Percentiles rank a stretch among this genome's conserved stretches.
These are phyloP conservation scores for Plantago elongata DNA, from an alignment of 257 asterid genomes.

Conservation along the genomic window DNA sequence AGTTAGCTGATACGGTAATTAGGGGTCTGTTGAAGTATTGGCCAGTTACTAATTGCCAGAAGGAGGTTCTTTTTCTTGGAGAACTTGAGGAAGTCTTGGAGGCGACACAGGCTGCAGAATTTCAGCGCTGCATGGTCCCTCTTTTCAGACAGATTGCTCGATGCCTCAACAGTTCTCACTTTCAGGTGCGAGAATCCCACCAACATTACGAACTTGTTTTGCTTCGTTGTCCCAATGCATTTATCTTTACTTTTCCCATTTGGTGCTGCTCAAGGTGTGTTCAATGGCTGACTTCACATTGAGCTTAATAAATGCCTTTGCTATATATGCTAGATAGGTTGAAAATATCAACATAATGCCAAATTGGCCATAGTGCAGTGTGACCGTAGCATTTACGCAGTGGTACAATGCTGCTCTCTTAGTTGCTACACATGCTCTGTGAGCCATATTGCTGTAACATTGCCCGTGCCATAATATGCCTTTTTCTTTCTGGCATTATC, in stretches of 20 bases:
- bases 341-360: no score
- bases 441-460: no score
- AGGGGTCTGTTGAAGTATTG: conserved; percentile 81
- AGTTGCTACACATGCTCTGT: no score
- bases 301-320: neutral
- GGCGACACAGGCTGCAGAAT: conserved; percentile 57
- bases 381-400: no score
- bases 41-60: conserved; percentile 71
- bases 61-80: conserved; percentile 78
- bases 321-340: no score
- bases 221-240: neutral
- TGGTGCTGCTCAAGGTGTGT: no score
- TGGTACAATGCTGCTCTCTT: no score
- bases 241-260: no score
- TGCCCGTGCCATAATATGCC: no score
- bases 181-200: conserved; percentile 51
- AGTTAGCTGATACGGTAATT: conserved; percentile 61
- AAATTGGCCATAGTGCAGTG: no score
- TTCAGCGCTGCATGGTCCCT: conserved; percentile 73
- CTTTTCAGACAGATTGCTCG: conserved; percentile 71
- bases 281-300: neutral
- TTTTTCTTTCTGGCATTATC: no score
- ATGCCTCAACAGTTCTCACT: conserved; percentile 68
- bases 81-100: conserved; percentile 84
- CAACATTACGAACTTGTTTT: neutral